Evolutionary conservation across 148 eudicot species (phyloP), one percentile per base, ranked within the genome.

Genomic region (Cornus florida): DNA sequence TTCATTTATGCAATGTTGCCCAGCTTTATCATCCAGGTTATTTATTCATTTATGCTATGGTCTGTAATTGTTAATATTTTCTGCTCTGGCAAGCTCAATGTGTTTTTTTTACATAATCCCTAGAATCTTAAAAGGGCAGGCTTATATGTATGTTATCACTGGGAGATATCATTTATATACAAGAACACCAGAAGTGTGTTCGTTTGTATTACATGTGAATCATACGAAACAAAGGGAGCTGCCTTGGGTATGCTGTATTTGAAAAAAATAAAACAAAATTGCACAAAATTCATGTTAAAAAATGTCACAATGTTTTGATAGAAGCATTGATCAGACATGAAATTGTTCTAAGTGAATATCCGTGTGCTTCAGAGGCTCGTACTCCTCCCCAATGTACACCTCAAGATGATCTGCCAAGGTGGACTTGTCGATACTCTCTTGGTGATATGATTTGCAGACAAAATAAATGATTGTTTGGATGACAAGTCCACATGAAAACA

Each of bases 371-470:
- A 79, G 33, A 39, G 77, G 77, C 13, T 73, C 72, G 53, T 79
- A 79, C 3, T 66, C 82, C 43, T 76, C 82, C 43, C 77, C 82
- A 2, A 73, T 32, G 73, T 79, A 79, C 73, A 72, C 82, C 7
- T 73, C 72, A 22, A 79, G 72, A 67, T 79, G 82, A 67, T 73
- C 77, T 14, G 77, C 73, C 4, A 79, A 66, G 10, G 48, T 28
- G 7, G 53, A 46, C 77, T 73, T 79, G 23, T 79, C 67, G 35
- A 79, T 79, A 14, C 33, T 73, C 41, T 79, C 72, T 38, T 79
- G 82, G 75, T 79, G 82, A n/a, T 79, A 67, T 8, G 77, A 65
- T 41, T 79, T 79, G 43, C 82, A 79, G 67, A 79, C 82, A 8
- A 72, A 73, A 60, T 79, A 79, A 14, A 79, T 65, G 50, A 79